A percentile compares a stretch with the other conserved stretches of the same genome.
Evolutionary conservation across 768 basidiomycete genomes (phyloP).

Genomic region (Boletus insuetus): DNA sequence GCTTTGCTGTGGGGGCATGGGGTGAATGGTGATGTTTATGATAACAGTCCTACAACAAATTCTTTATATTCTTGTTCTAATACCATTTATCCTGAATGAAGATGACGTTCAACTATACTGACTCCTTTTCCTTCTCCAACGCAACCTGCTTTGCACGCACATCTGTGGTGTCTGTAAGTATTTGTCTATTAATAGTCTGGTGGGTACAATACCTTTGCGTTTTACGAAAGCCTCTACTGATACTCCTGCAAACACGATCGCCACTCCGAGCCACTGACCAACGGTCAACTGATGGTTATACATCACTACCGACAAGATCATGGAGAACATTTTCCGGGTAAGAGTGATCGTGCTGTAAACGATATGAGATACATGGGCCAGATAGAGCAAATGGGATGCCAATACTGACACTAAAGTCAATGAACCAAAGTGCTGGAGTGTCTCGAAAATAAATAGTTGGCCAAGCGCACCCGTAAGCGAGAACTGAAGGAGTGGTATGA

Average conservation of each 20-base stretch:
- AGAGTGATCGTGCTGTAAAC: slow-evolving; percentile 81
- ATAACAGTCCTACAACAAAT: too few relatives aligned
- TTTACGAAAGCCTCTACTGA: slow-evolving; percentile 92
- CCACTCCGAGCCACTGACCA: slow-evolving; percentile 94
- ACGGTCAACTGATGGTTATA: slow-evolving; percentile 81
- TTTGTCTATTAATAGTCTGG: neutral
- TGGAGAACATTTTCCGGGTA: slow-evolving; percentile 95
- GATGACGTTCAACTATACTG: slow-evolving; percentile 43
- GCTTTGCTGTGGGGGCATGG: slow-evolving; percentile 15
- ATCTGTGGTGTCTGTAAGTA: slow-evolving; percentile 42
- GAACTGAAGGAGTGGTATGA: slow-evolving; percentile 76
- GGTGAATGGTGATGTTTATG: neutral
- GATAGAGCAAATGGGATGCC: slow-evolving; percentile 1
- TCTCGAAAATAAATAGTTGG: slow-evolving; percentile 98
- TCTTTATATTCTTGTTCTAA: too few relatives aligned
- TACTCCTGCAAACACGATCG: slow-evolving; percentile 92
- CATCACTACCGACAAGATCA: slow-evolving; percentile 91
- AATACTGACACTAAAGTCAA: slow-evolving; percentile 79
- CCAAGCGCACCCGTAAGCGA: slow-evolving; percentile 90
- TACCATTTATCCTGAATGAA: too few relatives aligned
- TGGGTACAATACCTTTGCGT: slow-evolving; percentile 60
- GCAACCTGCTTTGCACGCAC: slow-evolving; percentile 78
- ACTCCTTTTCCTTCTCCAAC: slow-evolving; percentile 82
- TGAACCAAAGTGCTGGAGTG: slow-evolving; percentile 86
- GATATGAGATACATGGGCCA: slow-evolving; percentile 1